phyloP scores from a whole-genome alignment of 2,329 filamentous ascomycete species.

The Aureobasidium pullulans region DNA sequence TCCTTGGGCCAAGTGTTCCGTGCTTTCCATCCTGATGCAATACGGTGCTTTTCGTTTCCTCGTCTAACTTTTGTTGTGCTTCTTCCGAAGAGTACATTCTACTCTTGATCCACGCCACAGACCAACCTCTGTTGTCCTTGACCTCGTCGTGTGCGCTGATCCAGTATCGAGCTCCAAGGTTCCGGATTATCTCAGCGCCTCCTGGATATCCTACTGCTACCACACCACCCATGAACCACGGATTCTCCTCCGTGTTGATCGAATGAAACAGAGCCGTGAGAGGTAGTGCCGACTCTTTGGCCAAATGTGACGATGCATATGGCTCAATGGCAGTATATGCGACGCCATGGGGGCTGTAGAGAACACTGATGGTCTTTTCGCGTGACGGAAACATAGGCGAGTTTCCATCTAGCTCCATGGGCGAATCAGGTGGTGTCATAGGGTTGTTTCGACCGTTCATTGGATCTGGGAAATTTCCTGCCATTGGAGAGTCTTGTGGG shows the following conservation, averaged over 20 bases:
- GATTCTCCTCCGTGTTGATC: slow-evolving; percentile 52
- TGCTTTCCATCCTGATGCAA: neutral
- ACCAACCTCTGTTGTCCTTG: slow-evolving; percentile 49
- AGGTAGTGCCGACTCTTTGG: slow-evolving; percentile 48
- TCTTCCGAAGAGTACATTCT: slow-evolving; percentile 39
- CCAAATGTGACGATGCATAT: slow-evolving; percentile 52
- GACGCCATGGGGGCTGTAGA: slow-evolving; percentile 60
- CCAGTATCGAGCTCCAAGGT: slow-evolving; percentile 50
- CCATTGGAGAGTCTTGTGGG: slow-evolving; percentile 14
- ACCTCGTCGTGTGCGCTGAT: slow-evolving; percentile 55
- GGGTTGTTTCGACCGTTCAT: neutral
- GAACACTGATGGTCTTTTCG: slow-evolving; percentile 47
- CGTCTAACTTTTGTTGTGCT: slow-evolving; percentile 32
- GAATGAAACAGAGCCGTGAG: slow-evolving; percentile 59
- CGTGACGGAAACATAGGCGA: slow-evolving; percentile 28
- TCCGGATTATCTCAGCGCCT: slow-evolving; percentile 50
- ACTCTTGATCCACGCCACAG: slow-evolving; percentile 45
- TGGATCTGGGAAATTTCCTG: neutral
- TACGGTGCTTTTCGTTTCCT: neutral
- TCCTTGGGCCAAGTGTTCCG: neutral
- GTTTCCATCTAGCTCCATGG: slow-evolving; percentile 16
- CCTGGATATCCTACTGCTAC: slow-evolving; percentile 50
- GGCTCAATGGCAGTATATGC: slow-evolving; percentile 46
- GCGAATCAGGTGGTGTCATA: slow-evolving; percentile 4
- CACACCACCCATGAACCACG: slow-evolving; percentile 56